These are phyloP conservation scores for Pleurotus eryngii DNA, from an alignment of 768 basidiomycete genomes.

Conservation along the genomic window DNA sequence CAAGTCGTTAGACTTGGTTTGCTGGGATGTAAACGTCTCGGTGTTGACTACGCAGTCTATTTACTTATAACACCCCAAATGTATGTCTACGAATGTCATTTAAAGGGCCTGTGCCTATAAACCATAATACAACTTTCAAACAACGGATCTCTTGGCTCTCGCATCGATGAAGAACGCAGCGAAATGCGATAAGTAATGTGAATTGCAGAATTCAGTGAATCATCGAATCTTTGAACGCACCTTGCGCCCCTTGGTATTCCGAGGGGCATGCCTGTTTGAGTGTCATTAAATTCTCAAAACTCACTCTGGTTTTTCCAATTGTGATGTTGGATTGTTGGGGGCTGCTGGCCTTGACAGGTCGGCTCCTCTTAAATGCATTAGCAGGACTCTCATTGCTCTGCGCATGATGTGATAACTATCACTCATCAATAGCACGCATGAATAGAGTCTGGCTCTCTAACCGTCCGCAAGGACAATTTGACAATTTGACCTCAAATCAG, in stretches of 20 bases:
- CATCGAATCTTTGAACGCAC: conserved; percentile 83
- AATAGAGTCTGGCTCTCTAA: conserved; percentile 11
- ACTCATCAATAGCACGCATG: conserved; percentile 25
- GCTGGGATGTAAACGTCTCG: conserved; percentile 2
- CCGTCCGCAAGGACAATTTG: not conserved
- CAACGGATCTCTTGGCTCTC: conserved; percentile 77
- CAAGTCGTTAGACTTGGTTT: conserved; percentile 17
- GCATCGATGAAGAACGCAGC: conserved; percentile 81
- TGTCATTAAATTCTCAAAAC: conserved; percentile 59
- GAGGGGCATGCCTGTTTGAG: conserved; percentile 75
- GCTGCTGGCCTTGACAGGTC: conserved; percentile 28
- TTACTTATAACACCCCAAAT: conserved; percentile 22
- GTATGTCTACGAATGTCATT: conserved; percentile 24
- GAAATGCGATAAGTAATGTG: conserved; percentile 81
- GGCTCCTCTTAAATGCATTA: conserved; percentile 48
- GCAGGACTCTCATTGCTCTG: conserved; percentile 25
- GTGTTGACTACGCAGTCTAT: conserved; percentile 17
- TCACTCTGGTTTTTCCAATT: conserved; percentile 20
- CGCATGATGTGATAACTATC: conserved; percentile 53
- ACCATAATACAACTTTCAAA: conserved; percentile 35
- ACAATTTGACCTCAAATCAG: conserved; percentile 70
- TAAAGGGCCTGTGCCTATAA: conserved; percentile 23
- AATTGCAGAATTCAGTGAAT: conserved; percentile 82
- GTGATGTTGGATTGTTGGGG: conserved; percentile 36
- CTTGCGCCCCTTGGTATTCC: conserved; percentile 76